Base-by-base conservation (phyloP, 1,139 yeast species). In the Kodamaea fungicola region DNA sequence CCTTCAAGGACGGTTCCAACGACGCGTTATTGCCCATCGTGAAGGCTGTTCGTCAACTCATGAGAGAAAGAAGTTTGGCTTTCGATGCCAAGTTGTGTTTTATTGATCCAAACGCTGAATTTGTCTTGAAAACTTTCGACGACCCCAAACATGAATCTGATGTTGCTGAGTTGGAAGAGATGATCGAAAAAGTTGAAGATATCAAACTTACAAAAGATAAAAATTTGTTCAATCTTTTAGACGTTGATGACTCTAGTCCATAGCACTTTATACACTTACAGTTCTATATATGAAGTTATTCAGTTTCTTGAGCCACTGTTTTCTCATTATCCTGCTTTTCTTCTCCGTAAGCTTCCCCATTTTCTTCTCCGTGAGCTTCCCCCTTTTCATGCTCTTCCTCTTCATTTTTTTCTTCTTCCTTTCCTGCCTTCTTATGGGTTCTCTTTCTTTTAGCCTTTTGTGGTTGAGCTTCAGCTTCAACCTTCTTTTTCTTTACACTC, bases 401-500 rank as follows among this genome's bases (percentile, higher is more conserved):
- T 24, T 46, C 41, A 32, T 44, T 41, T 33, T 47, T 41, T 32
- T 42, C 40, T 39, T 43, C 42, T 39, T 43, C 42, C 31, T 44
- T 32, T 22, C 26, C 41, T 31, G 46, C 43, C 31, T 50, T 44
- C 40, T 51, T 55, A 40, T 63, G 74, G 39, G 52, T 62, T 57
- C 76, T 55, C 61, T 51, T 59, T 60, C 49, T 57, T 57, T 22
- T 51, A 13, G 29, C 45, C 59, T 47, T 56, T 37, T 31, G 48
- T 32, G 28, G 41, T 36, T 25, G 30, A 36, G 35, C 38, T 8
- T 43, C 23, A 21, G 23, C 9, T 32, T 59, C 54, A 9, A 44
- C 57, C 62, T 77, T 80, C 63, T 76, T 80, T 63, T 76, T 80
- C 65, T 86, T 88, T 29, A 86, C 67, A 64, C 96, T 87, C 49